These are phyloP conservation scores for Rutstroemia sydowiana DNA, from an alignment of 2,329 filamentous ascomycete genomes.

Conservation along the genomic window DNA sequence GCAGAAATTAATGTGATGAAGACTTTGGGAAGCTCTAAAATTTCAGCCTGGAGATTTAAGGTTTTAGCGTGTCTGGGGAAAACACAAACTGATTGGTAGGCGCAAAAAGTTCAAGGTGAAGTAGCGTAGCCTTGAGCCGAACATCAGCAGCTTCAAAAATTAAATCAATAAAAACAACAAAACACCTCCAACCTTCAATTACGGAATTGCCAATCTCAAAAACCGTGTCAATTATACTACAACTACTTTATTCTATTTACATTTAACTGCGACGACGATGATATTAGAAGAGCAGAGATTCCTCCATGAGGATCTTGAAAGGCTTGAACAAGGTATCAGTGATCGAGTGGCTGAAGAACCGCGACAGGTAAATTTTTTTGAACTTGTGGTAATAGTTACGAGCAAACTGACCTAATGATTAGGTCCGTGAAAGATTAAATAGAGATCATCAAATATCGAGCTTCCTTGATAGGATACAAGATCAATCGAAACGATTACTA, in stretches of 20 bases:
- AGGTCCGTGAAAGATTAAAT: conserved; percentile 84
- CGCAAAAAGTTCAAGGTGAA: conserved; percentile 11
- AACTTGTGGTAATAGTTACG: not conserved
- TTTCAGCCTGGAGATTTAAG: conserved; percentile 15
- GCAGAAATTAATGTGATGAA: conserved; percentile 1
- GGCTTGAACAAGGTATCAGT: conserved; percentile 86
- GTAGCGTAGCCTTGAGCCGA: not conserved
- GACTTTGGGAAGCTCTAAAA: conserved; percentile 3
- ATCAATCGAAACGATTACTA: conserved; percentile 73
- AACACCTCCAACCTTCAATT: not conserved
- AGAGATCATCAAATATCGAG: conserved; percentile 87
- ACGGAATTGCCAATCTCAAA: not conserved
- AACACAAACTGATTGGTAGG: conserved; percentile 21
- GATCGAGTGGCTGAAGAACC: conserved; percentile 86
- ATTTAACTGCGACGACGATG: conserved; percentile 40
- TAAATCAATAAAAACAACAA: too few species aligned
- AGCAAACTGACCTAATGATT: conserved; percentile 2
- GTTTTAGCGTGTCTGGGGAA: conserved; percentile 9
- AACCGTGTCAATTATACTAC: too few species aligned
- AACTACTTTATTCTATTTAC: too few species aligned
- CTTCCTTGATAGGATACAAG: conserved; percentile 80
- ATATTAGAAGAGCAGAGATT: conserved; percentile 88
- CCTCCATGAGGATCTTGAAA: conserved; percentile 92
- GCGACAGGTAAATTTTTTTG: conserved; percentile 54
- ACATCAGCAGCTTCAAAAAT: not conserved